Evolutionary conservation across 352 stramenopile species (phyloP).

Genomic region (Globisporangium camurandrum): DNA sequence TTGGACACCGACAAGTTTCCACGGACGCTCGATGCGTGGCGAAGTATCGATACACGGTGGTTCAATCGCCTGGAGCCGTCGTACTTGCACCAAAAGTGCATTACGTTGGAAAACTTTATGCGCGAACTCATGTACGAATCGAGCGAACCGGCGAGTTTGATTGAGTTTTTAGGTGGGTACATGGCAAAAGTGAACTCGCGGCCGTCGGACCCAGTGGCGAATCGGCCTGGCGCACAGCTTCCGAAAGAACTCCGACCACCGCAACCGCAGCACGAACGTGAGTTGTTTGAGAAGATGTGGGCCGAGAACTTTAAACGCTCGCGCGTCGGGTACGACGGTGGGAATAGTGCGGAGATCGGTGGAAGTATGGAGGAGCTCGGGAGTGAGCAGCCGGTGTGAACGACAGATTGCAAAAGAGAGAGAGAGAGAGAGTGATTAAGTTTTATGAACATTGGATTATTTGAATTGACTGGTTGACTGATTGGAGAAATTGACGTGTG

Average conservation of each 20-base stretch:
- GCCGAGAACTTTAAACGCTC: slow-evolving; percentile 95
- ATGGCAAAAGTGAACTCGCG: slow-evolving; percentile 73
- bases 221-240: slow-evolving; percentile 63
- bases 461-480: too few species aligned
- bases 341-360: too few species aligned
- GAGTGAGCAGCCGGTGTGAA: background rate
- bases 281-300: slow-evolving; percentile 96
- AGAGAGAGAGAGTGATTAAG: slow-evolving; percentile 7
- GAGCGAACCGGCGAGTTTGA: slow-evolving; percentile 55
- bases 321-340: slow-evolving; percentile 59
- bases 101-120: slow-evolving; percentile 85
- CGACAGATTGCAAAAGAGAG: background rate
- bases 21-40: slow-evolving; percentile 63
- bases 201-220: slow-evolving; percentile 50
- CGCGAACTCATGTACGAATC: slow-evolving; percentile 87
- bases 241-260: slow-evolving; percentile 86
- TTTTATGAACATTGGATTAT: slow-evolving; percentile 5
- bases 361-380: background rate
- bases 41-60: slow-evolving; percentile 75
- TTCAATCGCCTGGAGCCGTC: slow-evolving; percentile 84
- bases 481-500: slow-evolving; percentile 2
- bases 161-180: slow-evolving; percentile 79
- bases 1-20: slow-evolving; percentile 48
- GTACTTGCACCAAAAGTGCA: slow-evolving; percentile 84
- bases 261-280: slow-evolving; percentile 90